These are phyloP conservation scores for Fusarium piperis DNA, from an alignment of 2,329 filamentous ascomycete genomes.

Conservation along the genomic window DNA sequence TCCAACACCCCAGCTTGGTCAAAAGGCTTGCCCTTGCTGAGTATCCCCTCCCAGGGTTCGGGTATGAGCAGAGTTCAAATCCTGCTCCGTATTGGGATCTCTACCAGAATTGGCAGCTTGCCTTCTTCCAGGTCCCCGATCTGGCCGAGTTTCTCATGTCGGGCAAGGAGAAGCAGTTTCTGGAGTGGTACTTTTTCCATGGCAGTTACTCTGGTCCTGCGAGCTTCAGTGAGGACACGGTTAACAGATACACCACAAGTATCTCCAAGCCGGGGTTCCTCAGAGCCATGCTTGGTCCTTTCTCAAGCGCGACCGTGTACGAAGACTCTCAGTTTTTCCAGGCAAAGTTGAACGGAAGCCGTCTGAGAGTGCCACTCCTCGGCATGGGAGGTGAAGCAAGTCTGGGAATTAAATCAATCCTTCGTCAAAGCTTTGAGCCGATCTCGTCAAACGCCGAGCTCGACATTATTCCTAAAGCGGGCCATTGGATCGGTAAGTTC, in stretches of 20 bases:
- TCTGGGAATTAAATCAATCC: constrained; percentile 9
- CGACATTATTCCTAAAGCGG: constrained; percentile 40
- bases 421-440: constrained; percentile 6
- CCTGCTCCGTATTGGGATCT: constrained; percentile 50
- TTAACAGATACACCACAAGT: constrained; percentile 50
- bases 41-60: constrained; percentile 54
- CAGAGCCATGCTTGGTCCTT: constrained; percentile 51
- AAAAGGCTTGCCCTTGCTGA: constrained; percentile 50
- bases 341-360: constrained; percentile 29
- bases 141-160: constrained; percentile 57
- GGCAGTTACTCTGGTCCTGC: constrained; percentile 52
- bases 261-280: constrained; percentile 57
- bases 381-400: constrained; percentile 44
- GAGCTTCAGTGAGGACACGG: constrained; percentile 50
- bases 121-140: constrained; percentile 58
- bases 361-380: constrained; percentile 29
- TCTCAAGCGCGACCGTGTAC: constrained; percentile 44
- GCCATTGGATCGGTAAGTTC: constrained; percentile 42
- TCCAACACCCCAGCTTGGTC: constrained; percentile 48
- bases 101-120: constrained; percentile 54
- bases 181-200: constrained; percentile 59
- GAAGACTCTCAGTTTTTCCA: constrained; percentile 51
- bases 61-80: constrained; percentile 47
- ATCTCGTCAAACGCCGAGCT: constrained; percentile 25
- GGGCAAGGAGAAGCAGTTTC: constrained; percentile 53